Evolutionary conservation across 2,329 filamentous ascomycete genomes (phyloP).

Genomic region (Aureobasidium sp.): DNA sequence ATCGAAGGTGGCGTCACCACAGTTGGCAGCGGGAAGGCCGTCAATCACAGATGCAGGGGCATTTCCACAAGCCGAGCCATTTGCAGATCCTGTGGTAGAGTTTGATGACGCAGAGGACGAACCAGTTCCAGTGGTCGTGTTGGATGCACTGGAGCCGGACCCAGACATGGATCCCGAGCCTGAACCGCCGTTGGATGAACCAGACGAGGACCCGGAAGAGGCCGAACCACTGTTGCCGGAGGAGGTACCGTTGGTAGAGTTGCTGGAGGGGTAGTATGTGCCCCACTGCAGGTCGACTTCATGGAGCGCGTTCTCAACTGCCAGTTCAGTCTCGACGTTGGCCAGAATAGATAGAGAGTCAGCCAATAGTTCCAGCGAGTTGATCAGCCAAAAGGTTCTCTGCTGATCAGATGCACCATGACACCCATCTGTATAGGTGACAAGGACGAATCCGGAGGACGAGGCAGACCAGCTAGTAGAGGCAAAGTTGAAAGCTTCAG

Average conservation of each 20-base stretch:
- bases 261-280: neutral
- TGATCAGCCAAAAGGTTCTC: constrained; percentile 6
- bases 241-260: neutral
- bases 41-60: constrained; percentile 1
- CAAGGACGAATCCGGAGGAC: neutral
- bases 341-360: constrained; percentile 1
- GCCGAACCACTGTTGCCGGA: neutral
- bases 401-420: neutral
- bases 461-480: neutral
- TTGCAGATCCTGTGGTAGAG: neutral
- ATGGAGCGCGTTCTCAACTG: neutral
- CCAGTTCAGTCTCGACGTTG: neutral
- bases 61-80: neutral
- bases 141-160: neutral
- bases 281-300: constrained; percentile 1
- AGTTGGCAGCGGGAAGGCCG: neutral
- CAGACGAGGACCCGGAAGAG: neutral
- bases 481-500: neutral
- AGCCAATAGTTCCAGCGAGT: neutral
- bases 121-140: neutral
- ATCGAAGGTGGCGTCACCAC: constrained; percentile 11
- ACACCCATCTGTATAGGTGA: constrained; percentile 6
- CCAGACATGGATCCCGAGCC: neutral
- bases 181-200: neutral
- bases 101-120: neutral